Percentiles rank a stretch among this genome's conserved stretches.
Evolutionary conservation across 805 yeast species (phyloP).

Genomic region (Candida boidinii): DNA sequence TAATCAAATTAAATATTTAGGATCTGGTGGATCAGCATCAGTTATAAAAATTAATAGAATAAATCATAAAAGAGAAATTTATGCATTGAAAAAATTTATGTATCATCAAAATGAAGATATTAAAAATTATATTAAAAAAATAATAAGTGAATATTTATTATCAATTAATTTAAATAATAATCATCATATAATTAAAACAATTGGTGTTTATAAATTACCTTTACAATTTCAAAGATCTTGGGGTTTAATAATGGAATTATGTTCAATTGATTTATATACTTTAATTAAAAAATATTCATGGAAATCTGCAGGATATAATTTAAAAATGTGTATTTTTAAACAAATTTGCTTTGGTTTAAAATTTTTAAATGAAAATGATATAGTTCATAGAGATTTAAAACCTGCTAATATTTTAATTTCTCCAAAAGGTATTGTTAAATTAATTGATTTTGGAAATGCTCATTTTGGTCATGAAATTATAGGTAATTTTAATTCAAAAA

Average conservation of each 20-base stretch:
- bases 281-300: slow-evolving; percentile 50
- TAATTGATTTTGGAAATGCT: slow-evolving; percentile 74
- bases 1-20: slow-evolving; percentile 27
- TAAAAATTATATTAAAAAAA: slow-evolving; percentile 53
- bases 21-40: slow-evolving; percentile 66
- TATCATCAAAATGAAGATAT: slow-evolving; percentile 51
- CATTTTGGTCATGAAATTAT: slow-evolving; percentile 51
- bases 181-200: slow-evolving; percentile 52
- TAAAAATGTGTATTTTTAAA: slow-evolving; percentile 60
- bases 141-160: slow-evolving; percentile 54
- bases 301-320: slow-evolving; percentile 41
- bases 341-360: slow-evolving; percentile 56
- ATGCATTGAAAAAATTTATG: slow-evolving; percentile 59
- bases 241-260: slow-evolving; percentile 66
- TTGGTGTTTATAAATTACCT: slow-evolving; percentile 48
- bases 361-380: slow-evolving; percentile 55
- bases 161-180: slow-evolving; percentile 43
- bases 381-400: slow-evolving; percentile 67
- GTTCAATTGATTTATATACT: slow-evolving; percentile 54
- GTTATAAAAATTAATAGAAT: slow-evolving; percentile 41
- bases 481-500: slow-evolving; percentile 36
- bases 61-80: slow-evolving; percentile 28
- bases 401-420: slow-evolving; percentile 66
- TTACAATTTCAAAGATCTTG: slow-evolving; percentile 58
- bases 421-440: slow-evolving; percentile 49